These are phyloP conservation scores for Collybia sp. DNA, from an alignment of 768 basidiomycete genomes.

Conservation along the genomic window DNA sequence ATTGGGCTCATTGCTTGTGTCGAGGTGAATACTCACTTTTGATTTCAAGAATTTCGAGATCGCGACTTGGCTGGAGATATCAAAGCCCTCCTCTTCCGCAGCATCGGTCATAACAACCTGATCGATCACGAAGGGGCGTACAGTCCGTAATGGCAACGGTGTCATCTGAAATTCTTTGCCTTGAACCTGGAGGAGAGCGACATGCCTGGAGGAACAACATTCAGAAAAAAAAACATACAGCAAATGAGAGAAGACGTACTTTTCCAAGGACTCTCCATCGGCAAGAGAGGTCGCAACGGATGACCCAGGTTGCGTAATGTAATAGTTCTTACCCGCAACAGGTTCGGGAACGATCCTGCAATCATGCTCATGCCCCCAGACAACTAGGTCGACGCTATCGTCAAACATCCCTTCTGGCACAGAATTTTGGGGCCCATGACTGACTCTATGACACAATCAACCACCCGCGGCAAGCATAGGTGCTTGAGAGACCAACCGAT, in stretches of 20 bases:
- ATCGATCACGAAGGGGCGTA: conserved; percentile 91
- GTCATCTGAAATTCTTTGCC: conserved; percentile 84
- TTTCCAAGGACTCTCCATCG: conserved; percentile 88
- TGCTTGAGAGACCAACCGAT: conserved; percentile 55
- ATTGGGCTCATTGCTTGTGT: neutral
- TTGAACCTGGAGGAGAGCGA: conserved; percentile 84
- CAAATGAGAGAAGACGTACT: conserved; percentile 44
- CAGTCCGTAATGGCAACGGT: conserved; percentile 84
- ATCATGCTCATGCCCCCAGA: conserved; percentile 99
- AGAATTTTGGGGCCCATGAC: conserved; percentile 90
- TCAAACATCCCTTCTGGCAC: conserved; percentile 98
- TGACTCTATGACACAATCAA: conserved; percentile 52
- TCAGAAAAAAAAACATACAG: neutral
- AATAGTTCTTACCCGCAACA: conserved; percentile 89
- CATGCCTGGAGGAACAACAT: conserved; percentile 57
- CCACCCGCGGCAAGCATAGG: neutral
- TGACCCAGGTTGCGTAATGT: conserved; percentile 92
- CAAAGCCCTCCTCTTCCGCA: conserved; percentile 72
- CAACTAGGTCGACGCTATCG: conserved; percentile 85
- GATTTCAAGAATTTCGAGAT: conserved; percentile 77
- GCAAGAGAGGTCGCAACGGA: conserved; percentile 93
- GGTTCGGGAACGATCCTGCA: conserved; percentile 88
- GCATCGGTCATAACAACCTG: conserved; percentile 72
- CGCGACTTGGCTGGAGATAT: conserved; percentile 76
- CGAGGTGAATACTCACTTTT: conserved; percentile 39